These are phyloP conservation scores for Hericium erinaceus DNA, from an alignment of 768 basidiomycete species.

Conservation along the genomic window DNA sequence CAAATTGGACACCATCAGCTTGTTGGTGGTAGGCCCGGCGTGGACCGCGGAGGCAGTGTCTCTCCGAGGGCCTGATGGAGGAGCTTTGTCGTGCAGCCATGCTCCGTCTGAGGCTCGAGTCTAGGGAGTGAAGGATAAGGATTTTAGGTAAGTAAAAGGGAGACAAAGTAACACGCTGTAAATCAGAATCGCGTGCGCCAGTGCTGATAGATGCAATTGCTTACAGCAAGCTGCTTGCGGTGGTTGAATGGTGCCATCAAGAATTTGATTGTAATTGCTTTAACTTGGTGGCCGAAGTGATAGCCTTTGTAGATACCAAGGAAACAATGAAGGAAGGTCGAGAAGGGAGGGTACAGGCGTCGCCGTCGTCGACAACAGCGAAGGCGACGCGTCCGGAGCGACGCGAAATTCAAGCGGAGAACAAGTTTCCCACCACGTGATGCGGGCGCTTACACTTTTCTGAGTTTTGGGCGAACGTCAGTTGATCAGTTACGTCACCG, in stretches of 20 bases:
- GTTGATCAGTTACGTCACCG: too few species aligned
- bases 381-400: not conserved
- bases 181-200: not conserved
- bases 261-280: not conserved
- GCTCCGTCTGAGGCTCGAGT: not conserved
- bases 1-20: slow-evolving; percentile 75
- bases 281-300: not conserved
- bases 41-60: not conserved
- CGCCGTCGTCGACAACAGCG: not conserved
- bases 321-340: not conserved
- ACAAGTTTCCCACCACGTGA: not conserved
- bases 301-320: not conserved
- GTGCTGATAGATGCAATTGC: not conserved
- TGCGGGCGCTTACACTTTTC: too few species aligned
- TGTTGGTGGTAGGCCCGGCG: slow-evolving; percentile 2
- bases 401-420: not conserved
- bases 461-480: too few species aligned
- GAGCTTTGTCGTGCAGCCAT: not conserved
- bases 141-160: too few species aligned
- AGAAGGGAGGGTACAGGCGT: not conserved
- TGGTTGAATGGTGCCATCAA: not conserved
- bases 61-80: not conserved
- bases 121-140: not conserved
- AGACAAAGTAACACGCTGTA: not conserved
- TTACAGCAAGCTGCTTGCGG: not conserved